Percentiles rank a stretch among this genome's conserved stretches.
These are phyloP conservation scores for Monoraphidium neglectum DNA, from an alignment of 139 green algal species.

Conservation along the genomic window DNA sequence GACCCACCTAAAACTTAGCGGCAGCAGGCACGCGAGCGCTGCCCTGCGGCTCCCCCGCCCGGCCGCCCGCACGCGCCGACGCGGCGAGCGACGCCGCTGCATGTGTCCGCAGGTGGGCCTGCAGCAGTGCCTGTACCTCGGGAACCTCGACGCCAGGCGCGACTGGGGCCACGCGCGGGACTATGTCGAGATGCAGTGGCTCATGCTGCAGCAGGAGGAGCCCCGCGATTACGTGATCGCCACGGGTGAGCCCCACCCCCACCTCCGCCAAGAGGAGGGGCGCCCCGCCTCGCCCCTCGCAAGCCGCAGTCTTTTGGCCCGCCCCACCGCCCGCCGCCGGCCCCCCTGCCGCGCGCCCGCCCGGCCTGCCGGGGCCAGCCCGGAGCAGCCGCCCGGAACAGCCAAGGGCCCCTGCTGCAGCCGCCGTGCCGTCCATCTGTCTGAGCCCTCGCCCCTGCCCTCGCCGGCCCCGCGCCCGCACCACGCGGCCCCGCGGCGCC, in stretches of 20 bases:
- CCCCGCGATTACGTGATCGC: constrained; percentile 77
- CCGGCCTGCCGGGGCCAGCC: not conserved
- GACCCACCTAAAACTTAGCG: too few relatives aligned
- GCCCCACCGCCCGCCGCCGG: too few relatives aligned
- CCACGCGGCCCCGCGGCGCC: not conserved
- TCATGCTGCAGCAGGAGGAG: constrained; percentile 78
- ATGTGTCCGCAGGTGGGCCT: constrained; percentile 16
- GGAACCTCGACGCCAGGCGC: constrained; percentile 79
- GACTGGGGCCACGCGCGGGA: constrained; percentile 85
- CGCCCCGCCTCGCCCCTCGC: too few relatives aligned
- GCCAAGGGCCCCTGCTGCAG: not conserved
- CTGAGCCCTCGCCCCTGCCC: not conserved
- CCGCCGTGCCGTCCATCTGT: not conserved
- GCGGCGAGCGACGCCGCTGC: too few relatives aligned
- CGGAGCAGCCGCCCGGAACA: not conserved
- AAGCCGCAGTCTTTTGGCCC: too few relatives aligned
- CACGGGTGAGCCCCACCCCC: constrained; percentile 40
- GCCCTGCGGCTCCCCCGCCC: too few relatives aligned
- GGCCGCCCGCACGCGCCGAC: too few relatives aligned
- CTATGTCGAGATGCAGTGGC: constrained; percentile 81
- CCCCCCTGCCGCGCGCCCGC: too few relatives aligned
- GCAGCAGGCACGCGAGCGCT: too few relatives aligned
- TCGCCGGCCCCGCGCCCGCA: not conserved
- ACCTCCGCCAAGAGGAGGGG: not conserved
- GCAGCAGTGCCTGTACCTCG: constrained; percentile 64